A percentile compares a stretch with the other conserved stretches of the same genome.
These are phyloP conservation scores for Bipolaris gigantea DNA, from an alignment of 2,329 filamentous ascomycete species.

Conservation along the genomic window DNA sequence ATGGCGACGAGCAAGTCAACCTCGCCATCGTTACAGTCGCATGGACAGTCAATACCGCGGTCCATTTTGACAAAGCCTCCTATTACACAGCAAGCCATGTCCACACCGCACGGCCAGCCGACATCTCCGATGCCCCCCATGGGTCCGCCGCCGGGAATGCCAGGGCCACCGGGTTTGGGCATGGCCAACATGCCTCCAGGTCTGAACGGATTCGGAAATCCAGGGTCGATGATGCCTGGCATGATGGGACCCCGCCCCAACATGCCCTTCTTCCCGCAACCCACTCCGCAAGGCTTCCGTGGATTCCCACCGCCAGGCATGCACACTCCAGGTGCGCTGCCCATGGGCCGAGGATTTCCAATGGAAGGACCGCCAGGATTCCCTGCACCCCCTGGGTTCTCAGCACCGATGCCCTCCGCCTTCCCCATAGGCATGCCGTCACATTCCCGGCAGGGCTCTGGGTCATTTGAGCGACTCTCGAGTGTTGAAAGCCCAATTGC, in stretches of 20 bases:
- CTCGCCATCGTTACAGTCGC: conserved; percentile 65
- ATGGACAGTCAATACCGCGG: conserved; percentile 67
- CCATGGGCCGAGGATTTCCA: conserved; percentile 59
- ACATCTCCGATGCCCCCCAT: conserved; percentile 67
- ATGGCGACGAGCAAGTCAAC: conserved; percentile 55
- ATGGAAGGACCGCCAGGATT: conserved; percentile 55
- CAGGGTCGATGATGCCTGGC: conserved; percentile 56
- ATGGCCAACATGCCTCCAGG: conserved; percentile 51
- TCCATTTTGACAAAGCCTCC: conserved; percentile 62
- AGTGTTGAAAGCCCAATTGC: conserved; percentile 59
- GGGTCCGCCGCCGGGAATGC: conserved; percentile 59
- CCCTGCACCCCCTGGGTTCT: conserved; percentile 45
- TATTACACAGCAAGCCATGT: conserved; percentile 50
- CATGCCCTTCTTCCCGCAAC: conserved; percentile 59
- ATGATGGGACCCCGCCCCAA: conserved; percentile 59
- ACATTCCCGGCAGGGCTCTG: conserved; percentile 77
- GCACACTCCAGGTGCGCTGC: conserved; percentile 57
- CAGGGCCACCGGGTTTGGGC: conserved; percentile 56
- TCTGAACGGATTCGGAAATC: conserved; percentile 54
- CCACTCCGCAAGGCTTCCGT: conserved; percentile 57
- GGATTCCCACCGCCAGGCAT: conserved; percentile 62
- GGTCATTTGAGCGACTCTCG: conserved; percentile 58
- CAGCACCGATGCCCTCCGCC: conserved; percentile 38
- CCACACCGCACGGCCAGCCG: conserved; percentile 61
- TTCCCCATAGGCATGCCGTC: conserved; percentile 50